Base-by-base conservation (phyloP, 768 basidiomycete genomes). In the Lactarius hengduanensis region DNA sequence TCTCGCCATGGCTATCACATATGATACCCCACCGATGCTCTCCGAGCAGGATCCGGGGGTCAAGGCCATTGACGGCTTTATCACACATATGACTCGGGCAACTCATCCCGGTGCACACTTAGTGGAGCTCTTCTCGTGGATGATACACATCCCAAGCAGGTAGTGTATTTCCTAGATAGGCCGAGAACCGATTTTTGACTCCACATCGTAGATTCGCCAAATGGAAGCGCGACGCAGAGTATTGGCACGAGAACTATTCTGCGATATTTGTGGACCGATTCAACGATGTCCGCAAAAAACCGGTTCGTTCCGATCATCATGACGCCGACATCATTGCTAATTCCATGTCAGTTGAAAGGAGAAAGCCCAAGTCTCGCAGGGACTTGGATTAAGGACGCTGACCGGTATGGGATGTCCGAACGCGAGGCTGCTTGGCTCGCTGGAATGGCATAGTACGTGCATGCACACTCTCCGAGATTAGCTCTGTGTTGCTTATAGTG, bases 171-270 rank as follows among this genome's bases (percentile, higher is more conserved):
- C 40, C 50, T 34, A 4, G 11, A 54, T 13, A 7, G 4, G 22
- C 20, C n/a, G 47, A n/a, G 34, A 8, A 34, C 22, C n/a, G 1
- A 43, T 7, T 2, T 53, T 32, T 20, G 57, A 36, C 4, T 6
- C 38, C 18, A 43, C 18, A 3, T 22, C 30, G 8, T 18, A 69
- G 67, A 59, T 61, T 68, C 43, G 67, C 67, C 28, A 69, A 69
- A 62, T 71, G 70, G 70, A 71, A 71, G 61, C 70, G 70, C 61
- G 65, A 71, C 4, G 70, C 62, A 5, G 65, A 64, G 36, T 53
- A 64, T 60, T 71, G 70, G 70, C 62, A 71, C 41, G 58, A 57
- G 45, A 56, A 36, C 40, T 70, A 71, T 20, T 67, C 65, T 16
- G 22, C 20, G 9, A 71, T 67, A 62, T 71, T 71, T 30, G 57